A percentile compares a stretch with the other conserved stretches of the same genome.
These are phyloP conservation scores for Beauveria sp. DNA, from an alignment of 2,329 filamentous ascomycete species.

Conservation along the genomic window DNA sequence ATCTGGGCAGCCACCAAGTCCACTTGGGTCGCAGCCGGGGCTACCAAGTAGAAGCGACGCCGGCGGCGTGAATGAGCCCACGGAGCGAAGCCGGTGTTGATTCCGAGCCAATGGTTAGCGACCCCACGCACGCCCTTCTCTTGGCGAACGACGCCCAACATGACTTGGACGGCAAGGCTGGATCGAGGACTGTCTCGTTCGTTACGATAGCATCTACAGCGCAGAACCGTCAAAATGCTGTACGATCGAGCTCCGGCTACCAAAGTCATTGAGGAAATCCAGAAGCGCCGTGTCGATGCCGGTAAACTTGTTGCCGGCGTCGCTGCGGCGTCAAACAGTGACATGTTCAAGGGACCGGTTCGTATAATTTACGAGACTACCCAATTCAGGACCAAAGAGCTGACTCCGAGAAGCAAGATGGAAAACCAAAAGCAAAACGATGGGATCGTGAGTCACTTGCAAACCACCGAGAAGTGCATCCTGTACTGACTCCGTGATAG, in stretches of 20 bases:
- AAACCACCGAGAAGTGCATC: neutral
- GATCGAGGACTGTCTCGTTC: neutral
- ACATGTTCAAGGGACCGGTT: constrained; percentile 74
- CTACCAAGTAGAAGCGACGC: too few relatives aligned
- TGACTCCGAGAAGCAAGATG: constrained; percentile 21
- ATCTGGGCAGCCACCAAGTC: neutral
- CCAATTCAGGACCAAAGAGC: neutral
- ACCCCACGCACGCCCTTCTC: constrained; percentile 2
- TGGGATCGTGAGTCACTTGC: constrained; percentile 64
- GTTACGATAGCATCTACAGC: neutral
- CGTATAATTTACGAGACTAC: neutral
- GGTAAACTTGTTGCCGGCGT: constrained; percentile 66
- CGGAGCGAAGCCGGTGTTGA: neutral
- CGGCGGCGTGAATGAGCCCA: neutral
- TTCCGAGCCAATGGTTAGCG: neutral
- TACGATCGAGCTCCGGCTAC: neutral
- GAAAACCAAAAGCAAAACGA: constrained; percentile 69
- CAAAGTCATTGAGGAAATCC: constrained; percentile 49
- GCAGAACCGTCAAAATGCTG: neutral
- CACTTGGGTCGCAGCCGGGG: neutral
- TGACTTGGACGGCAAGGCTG: neutral
- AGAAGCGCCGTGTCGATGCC: constrained; percentile 60
- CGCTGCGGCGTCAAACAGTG: constrained; percentile 69
- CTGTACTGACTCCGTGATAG: constrained; percentile 23
- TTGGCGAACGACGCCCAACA: neutral